Evolutionary conservation across 495 filamentous ascomycete species (phyloP), one percentile per base, ranked within the genome.

Genomic region (Aspergillus leporis): DNA sequence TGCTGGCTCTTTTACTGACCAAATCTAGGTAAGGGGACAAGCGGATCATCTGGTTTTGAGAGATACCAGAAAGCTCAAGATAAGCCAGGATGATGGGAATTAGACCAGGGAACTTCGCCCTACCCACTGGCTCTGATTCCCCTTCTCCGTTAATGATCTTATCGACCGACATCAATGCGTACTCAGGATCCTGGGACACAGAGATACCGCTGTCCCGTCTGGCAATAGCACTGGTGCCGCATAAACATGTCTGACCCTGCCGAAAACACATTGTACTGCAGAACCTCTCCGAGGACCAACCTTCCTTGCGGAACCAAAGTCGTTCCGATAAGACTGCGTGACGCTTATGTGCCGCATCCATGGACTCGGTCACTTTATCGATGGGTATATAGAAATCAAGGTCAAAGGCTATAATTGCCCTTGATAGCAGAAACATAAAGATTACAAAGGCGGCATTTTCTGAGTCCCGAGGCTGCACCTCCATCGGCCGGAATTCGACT

Each of bases 381-480:
- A 96, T 92, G 31, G 92, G 92, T 36, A 96, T 89, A 75, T 97
- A 97, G 67, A 96, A 93, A 70, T 95, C 95, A 31, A 96, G 78
- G 64, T 91, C 86, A 72, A 90, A 94, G 67, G 80, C 85, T 4
- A 93, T 78, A 60, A 96, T 93, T 14, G 86, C 92, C 21, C 92
- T 82, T 7, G 91, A 94, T 61, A 96, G 83, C 9, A 96, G 82
- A 28, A 93, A 90, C 60, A 92, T 89, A 76, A 96, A 96, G 61
- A 96, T 86, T 25, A 85, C 76, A 62, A 95, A 96, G 1, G 92
- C 92, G 3, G 92, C 91, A 69, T 96, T 96, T 69, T 96, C 92
- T 63, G 92, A 93, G 66, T 96, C 92, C 12, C 91, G 96, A 57
- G 94, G 81, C 65, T 96, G 92, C 56, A 95, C 93, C 70, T 96